Base-by-base conservation (phyloP, 345 rosid species). In the Anacardium occidentale region DNA sequence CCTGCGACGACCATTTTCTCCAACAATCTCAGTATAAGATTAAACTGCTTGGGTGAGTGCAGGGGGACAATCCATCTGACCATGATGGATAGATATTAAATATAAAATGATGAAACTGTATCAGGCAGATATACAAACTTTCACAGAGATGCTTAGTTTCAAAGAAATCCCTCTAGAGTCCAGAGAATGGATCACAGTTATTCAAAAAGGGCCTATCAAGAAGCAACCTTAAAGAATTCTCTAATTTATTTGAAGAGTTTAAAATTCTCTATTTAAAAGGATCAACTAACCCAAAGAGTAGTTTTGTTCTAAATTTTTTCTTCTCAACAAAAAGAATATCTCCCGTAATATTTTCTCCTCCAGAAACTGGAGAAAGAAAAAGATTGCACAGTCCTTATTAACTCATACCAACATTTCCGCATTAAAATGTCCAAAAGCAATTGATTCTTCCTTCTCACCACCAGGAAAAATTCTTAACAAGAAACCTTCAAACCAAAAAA, bases 171-270 rank as follows among this genome's bases (percentile, higher is more conserved):
- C 45, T 4, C 9, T 37, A 37, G 32, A 37, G 42, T 37, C 10
- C 44, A 32, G 20, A 42, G 21, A 63, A 42, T 24, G 7, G 4
- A 47, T 47, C 12, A 47, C 4, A 47, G 13, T 47, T 12, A 17
- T 63, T 63, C 21, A 15, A 63, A 10, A 21, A 42, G 51, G 66
- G n/a, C 50, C 6, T 25, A 66, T 50, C 69, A 26, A 66, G 44
- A 66, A 24, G 21, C 66, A 20, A n/a, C 18, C 21, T 45, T 45
- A 14, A 22, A 29, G 3, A 29, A 52, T 53, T 44, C 20, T 45
- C 37, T 12, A 48, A 64, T 64, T 64, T 45, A 64, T 29, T 45
- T 12, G 2, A 47, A 64, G 20, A 42, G 67, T 9, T 37, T 42
- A 10, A 1, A 18, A 11, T 37, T 29, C n/a, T 18, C 2, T 10